Evolutionary conservation across 2,329 filamentous ascomycete species (phyloP).

Genomic region (Fusarium sublunatum): DNA sequence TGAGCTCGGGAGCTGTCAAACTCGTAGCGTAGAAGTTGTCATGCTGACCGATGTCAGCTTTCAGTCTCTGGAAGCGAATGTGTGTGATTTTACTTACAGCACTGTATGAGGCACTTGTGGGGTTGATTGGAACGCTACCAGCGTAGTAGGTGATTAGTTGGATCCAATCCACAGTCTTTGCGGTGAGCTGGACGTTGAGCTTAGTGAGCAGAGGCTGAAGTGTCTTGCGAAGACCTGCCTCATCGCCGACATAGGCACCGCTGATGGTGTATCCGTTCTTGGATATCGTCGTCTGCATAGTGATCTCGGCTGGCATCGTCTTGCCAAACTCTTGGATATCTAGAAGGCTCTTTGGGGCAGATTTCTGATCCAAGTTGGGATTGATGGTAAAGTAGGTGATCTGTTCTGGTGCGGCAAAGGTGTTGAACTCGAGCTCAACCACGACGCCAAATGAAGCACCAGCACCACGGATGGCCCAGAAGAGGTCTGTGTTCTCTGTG

Average conservation of each 20-base stretch:
- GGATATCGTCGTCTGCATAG: slow-evolving; percentile 42
- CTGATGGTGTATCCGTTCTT: slow-evolving; percentile 40
- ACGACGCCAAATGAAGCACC: slow-evolving; percentile 50
- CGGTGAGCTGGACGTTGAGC: slow-evolving; percentile 22
- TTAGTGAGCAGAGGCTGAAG: slow-evolving; percentile 38
- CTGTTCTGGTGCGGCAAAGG: slow-evolving; percentile 36
- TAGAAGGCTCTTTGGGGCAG: slow-evolving; percentile 34
- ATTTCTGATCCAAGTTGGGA: slow-evolving; percentile 37
- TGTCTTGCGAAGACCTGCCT: slow-evolving; percentile 28
- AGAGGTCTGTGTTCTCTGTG: slow-evolving; percentile 42
- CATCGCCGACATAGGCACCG: slow-evolving; percentile 43
- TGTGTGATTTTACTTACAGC: slow-evolving; percentile 25
- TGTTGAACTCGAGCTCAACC: slow-evolving; percentile 47
- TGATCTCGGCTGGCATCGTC: slow-evolving; percentile 45
- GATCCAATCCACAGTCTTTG: slow-evolving; percentile 43
- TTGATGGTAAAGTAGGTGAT: slow-evolving; percentile 42
- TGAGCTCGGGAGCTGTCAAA: slow-evolving; percentile 41
- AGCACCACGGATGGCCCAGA: slow-evolving; percentile 48
- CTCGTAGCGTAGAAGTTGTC: slow-evolving; percentile 51
- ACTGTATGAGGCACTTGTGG: slow-evolving; percentile 40
- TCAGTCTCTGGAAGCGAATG: fast-evolving
- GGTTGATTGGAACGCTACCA: slow-evolving; percentile 35
- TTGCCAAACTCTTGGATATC: slow-evolving; percentile 47
- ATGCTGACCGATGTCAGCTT: slow-evolving; percentile 33
- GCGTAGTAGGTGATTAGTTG: slow-evolving; percentile 43